Evolutionary conservation across 371 early-diverging fungal genomes (phyloP), one percentile per base, ranked within the genome.

Genomic region (Neoconidiobolus thromboides): DNA sequence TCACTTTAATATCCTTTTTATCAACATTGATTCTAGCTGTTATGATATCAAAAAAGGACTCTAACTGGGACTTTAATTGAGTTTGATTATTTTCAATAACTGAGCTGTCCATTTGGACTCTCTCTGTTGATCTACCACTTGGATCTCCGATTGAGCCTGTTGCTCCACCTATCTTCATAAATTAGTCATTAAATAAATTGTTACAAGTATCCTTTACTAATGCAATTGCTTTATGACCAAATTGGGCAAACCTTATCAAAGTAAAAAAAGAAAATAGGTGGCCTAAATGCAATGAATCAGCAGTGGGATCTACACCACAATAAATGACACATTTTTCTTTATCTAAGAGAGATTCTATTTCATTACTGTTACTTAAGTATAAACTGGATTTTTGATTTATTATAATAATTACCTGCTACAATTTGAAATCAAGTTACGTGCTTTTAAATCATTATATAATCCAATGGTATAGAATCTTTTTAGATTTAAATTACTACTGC

Each of bases 81-180:
- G 68, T 70, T 0, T 83, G 68, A 65, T 96, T 93, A n/a, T 58
- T 43, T 1, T 70, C 63, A 2, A 95, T 67, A 1, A 67, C 71
- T 1, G 75, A 75, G 10, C 62, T 60, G 0, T 72, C 73, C 62
- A 93, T 67, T 1, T 81, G 81, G 2, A 70, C 67, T 3, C 95
- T 81, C 56, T 94, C 96, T 0, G 85, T 81, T 42, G 76, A 77
- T 55, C 86, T 76, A 2, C 93, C 93, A 14, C 85, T 84, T 4
- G 95, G 96, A 65, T 96, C 96, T 7, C 95, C 96, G 55, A 96
- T 93, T 36, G 79, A 68, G 1, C 94, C 96, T 0, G 96, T 96
- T 3, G 96, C 96, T 5, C 92, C 93, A 12, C 96, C 96, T 0
- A 89, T 73, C 85, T 85, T 60, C 26, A 41, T n/a, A 14, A 26